Percentiles rank a stretch among this genome's conserved stretches.
Evolutionary conservation across 129 eudicot species (phyloP).

Genomic region (Tagetes erecta): DNA sequence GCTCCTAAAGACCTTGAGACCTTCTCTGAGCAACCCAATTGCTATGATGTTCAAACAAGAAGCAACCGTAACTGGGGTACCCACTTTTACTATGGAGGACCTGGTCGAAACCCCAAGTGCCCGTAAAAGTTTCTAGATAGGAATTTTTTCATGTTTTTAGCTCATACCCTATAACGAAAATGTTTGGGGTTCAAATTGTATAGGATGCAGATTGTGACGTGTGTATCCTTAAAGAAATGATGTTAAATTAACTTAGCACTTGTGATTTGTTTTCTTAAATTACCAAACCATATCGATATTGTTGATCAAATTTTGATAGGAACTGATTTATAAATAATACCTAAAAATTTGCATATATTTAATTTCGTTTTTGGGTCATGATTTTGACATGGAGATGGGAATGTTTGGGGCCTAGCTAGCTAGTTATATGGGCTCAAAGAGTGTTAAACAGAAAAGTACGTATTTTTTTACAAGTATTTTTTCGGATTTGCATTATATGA

Average conservation of each 20-base stretch:
- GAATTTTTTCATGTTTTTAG: no score
- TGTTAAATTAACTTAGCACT: no score
- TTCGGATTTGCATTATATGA: no score
- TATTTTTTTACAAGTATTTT: no score
- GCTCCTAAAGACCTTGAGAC: conserved; percentile 52
- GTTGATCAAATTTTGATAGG: background rate
- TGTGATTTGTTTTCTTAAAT: background rate
- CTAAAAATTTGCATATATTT: no score
- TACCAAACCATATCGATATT: background rate
- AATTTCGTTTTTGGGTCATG: background rate
- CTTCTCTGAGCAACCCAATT: conserved; percentile 72
- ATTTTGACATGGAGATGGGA: conserved; percentile 1
- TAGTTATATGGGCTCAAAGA: background rate
- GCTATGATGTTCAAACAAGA: conserved; percentile 60
- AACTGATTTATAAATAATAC: background rate
- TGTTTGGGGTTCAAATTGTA: no score
- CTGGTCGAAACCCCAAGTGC: conserved; percentile 72
- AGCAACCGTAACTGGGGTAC: conserved; percentile 65
- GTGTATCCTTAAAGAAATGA: no score
- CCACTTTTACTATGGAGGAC: conserved; percentile 83
- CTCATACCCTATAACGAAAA: no score
- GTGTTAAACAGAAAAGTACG: background rate
- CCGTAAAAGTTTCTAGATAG: conserved; percentile 27
- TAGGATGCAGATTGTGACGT: no score
- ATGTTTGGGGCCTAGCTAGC: background rate